Percentiles rank a stretch among this genome's conserved stretches.
These are phyloP conservation scores for Chenopodium formosanum DNA, from an alignment of 148 eudicot genomes.

Conservation along the genomic window DNA sequence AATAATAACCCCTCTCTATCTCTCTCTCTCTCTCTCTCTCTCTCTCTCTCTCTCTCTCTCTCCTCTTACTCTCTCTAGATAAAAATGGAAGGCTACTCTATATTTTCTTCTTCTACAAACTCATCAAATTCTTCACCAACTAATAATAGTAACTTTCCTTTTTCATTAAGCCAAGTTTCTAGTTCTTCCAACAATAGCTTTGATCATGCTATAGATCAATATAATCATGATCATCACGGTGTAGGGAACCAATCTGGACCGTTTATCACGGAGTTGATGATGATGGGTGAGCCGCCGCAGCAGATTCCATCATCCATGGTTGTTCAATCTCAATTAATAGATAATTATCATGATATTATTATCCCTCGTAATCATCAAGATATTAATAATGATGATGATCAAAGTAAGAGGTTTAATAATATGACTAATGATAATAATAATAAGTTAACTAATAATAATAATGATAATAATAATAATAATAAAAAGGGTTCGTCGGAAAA, in stretches of 20 bases:
- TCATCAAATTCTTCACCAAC: slow-evolving; percentile 31
- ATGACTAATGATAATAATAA: background rate
- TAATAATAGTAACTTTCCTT: slow-evolving; percentile 26
- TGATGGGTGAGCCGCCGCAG: background rate
- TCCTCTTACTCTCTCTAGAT: too few relatives aligned
- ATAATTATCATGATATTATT: background rate
- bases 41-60: background rate
- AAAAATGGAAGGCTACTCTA: slow-evolving; percentile 24
- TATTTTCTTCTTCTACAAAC: slow-evolving; percentile 25
- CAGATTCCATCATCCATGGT: background rate
- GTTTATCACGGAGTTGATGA: slow-evolving; percentile 16
- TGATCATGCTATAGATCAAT: background rate
- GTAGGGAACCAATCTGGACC: background rate
- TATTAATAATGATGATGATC: background rate
- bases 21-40: background rate
- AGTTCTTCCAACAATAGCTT: background rate
- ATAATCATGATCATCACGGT: slow-evolving; percentile 1
- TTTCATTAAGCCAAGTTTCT: slow-evolving; percentile 9
- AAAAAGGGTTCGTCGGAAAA: slow-evolving; percentile 32
- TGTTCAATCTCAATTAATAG: slow-evolving; percentile 10
- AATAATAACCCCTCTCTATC: background rate
- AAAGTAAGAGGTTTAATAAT: background rate
- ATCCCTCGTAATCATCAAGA: background rate
- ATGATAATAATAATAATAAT: background rate
- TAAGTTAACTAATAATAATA: background rate